phyloP scores from a whole-genome alignment of 2,329 filamentous ascomycete genomes.

The Colletotrichum sp. region DNA sequence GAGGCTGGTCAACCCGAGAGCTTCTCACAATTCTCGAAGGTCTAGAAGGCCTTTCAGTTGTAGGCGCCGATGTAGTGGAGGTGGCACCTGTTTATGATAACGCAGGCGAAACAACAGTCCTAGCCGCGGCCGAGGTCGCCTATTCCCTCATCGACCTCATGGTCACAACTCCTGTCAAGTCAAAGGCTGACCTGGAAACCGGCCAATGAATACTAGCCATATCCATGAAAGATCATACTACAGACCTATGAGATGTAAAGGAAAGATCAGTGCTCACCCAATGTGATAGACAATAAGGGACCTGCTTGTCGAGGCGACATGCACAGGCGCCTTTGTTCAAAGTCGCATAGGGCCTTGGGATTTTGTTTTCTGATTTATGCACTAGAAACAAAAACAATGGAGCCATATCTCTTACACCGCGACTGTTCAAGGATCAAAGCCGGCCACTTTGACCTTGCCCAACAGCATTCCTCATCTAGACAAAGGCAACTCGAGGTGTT shows the following conservation, averaged over 20 bases:
- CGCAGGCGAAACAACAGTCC: constrained; percentile 71
- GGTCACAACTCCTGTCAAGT: constrained; percentile 47
- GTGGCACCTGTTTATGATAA: constrained; percentile 81
- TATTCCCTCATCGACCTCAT: constrained; percentile 75
- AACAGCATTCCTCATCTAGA: background rate
- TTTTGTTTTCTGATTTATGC: background rate
- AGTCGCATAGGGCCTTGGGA: background rate
- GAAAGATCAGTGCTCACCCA: background rate
- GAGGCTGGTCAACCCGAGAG: constrained; percentile 82
- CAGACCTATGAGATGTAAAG: background rate
- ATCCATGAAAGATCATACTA: background rate
- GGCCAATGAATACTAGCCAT: background rate
- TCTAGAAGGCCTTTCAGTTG: constrained; percentile 72
- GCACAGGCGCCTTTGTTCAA: background rate
- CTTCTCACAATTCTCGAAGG: constrained; percentile 76
- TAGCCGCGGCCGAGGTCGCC: constrained; percentile 75
- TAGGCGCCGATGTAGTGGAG: constrained; percentile 82
- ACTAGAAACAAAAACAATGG: background rate
- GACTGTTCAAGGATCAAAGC: background rate
- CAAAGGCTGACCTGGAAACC: background rate
- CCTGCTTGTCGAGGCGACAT: background rate
- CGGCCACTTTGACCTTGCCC: background rate
- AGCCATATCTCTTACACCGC: background rate
- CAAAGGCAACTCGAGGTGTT: background rate
- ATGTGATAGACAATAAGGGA: background rate